Evolutionary conservation across 1,284 basidiomycete species (phyloP).

Genomic region (Moesziomyces globuligerus): DNA sequence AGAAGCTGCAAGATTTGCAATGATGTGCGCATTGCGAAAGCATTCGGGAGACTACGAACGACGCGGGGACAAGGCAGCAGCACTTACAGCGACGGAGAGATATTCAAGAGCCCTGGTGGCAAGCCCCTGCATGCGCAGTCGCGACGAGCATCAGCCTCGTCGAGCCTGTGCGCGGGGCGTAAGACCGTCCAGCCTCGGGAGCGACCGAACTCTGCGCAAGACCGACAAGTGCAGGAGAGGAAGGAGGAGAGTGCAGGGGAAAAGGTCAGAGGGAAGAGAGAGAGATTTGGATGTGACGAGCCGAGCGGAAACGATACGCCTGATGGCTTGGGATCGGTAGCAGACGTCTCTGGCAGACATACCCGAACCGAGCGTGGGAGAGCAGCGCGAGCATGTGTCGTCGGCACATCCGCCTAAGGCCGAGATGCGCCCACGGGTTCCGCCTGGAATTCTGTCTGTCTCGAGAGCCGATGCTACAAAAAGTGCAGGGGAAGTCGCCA

Average conservation of each 20-base stretch:
- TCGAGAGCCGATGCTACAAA: constrained; percentile 13
- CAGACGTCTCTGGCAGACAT: constrained; percentile 20
- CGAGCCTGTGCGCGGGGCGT: not conserved
- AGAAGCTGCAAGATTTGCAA: not conserved
- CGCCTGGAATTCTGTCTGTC: constrained; percentile 21
- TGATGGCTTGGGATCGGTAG: too few species aligned
- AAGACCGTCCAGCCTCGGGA: not conserved
- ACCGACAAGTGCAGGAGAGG: not conserved
- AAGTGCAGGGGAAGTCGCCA: not conserved
- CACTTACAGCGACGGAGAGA: constrained; percentile 8
- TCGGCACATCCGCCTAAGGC: not conserved
- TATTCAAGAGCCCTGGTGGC: not conserved
- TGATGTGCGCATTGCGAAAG: not conserved
- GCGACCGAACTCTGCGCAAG: not conserved
- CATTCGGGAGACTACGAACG: not conserved
- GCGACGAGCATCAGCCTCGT: too few species aligned
- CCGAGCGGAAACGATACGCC: not conserved
- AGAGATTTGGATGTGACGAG: not conserved
- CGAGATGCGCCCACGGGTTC: not conserved
- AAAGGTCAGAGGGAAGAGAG: not conserved
- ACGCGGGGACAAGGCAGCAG: not conserved
- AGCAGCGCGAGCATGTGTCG: not conserved
- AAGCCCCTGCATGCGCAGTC: too few species aligned
- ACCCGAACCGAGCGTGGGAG: constrained; percentile 18
- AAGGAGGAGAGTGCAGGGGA: not conserved